Percentiles rank a stretch among this genome's conserved stretches.
Evolutionary conservation across 805 yeast species (phyloP).

Genomic region (Yarrowia sp.): DNA sequence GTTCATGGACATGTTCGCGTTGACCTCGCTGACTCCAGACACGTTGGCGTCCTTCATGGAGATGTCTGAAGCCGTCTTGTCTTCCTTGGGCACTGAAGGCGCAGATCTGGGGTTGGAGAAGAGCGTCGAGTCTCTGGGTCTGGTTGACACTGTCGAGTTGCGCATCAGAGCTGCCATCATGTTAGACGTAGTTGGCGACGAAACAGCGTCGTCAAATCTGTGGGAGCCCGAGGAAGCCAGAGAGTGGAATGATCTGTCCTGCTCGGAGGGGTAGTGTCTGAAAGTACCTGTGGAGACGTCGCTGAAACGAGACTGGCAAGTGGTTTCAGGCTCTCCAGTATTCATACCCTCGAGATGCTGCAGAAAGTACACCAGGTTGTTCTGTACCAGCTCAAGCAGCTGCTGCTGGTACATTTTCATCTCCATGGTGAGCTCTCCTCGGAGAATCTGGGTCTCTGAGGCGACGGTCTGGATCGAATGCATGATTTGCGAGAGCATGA

Average conservation of each 20-base stretch:
- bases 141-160: too few relatives aligned
- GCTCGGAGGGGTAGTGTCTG: background rate
- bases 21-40: too few relatives aligned
- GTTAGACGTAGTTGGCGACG: background rate
- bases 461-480: conserved; percentile 27
- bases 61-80: background rate
- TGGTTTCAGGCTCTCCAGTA: background rate
- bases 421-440: conserved; percentile 18
- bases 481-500: conserved; percentile 4
- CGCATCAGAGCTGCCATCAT: too few relatives aligned
- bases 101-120: background rate
- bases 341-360: background rate
- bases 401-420: conserved; percentile 18
- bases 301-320: background rate
- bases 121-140: background rate
- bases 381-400: background rate
- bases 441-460: conserved; percentile 12
- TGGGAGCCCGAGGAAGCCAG: background rate
- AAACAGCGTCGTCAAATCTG: background rate
- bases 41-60: background rate
- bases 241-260: background rate
- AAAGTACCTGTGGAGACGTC: background rate
- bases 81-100: background rate
- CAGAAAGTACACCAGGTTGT: background rate
- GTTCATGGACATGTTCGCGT: background rate